Conservation (phyloP, 2,329 filamentous ascomycete genomes). For the Rutstroemia sp. region DNA sequence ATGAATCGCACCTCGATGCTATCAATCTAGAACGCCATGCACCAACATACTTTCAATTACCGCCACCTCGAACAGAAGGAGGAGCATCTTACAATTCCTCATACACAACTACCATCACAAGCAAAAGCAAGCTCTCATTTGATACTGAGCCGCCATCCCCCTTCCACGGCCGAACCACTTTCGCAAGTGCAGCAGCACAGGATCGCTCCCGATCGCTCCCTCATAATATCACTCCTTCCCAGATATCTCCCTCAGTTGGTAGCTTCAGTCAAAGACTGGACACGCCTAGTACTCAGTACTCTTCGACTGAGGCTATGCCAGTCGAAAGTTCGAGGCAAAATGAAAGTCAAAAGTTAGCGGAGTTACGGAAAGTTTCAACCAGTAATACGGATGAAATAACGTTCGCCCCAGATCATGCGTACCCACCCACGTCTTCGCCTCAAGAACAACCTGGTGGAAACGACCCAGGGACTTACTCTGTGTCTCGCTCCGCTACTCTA, state of each 20-base stretch:
- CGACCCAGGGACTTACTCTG: slow-evolving; percentile 12
- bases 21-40: slow-evolving; percentile 34
- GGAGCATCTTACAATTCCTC: slow-evolving; percentile 15
- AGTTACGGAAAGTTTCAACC: slow-evolving; percentile 1
- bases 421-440: slow-evolving; percentile 5
- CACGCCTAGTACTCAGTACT: slow-evolving; percentile 13
- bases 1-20: slow-evolving; percentile 33
- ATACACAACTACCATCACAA: slow-evolving; percentile 11
- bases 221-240: slow-evolving; percentile 14
- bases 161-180: slow-evolving; percentile 10
- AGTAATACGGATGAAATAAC: slow-evolving; percentile 7
- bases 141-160: slow-evolving; percentile 11
- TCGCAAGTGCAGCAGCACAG: slow-evolving; percentile 8
- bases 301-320: slow-evolving; percentile 12
- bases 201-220: slow-evolving; percentile 14
- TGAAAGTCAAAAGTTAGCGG: slow-evolving; percentile 8
- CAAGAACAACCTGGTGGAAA: not conserved
- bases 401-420: slow-evolving; percentile 13
- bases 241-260: slow-evolving; percentile 14
- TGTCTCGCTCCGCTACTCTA: slow-evolving; percentile 11
- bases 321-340: slow-evolving; percentile 11
- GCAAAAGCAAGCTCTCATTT: slow-evolving; percentile 8
- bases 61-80: slow-evolving; percentile 27
- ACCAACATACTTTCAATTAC: slow-evolving; percentile 31
- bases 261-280: slow-evolving; percentile 11